Evolutionary conservation across 176 grass and related monocot species (phyloP), one percentile per base, ranked within the genome.

Genomic region (Oryza glaberrima): DNA sequence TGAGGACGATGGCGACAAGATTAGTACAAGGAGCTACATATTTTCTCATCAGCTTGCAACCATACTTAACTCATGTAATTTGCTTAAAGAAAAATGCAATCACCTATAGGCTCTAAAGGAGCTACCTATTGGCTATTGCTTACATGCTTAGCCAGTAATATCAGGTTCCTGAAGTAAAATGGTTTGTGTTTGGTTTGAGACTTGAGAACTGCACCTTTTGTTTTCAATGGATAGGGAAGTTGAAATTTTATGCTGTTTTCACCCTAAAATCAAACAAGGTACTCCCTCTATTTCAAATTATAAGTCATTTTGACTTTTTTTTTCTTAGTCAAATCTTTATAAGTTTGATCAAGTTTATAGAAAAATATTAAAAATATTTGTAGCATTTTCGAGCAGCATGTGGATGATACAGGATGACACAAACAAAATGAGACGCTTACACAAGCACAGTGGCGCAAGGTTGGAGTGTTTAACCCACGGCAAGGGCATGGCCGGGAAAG

Each of bases 361-460:
- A 32, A 32, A 32, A 32, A 32, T 32, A 32, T 26, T 26, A 26
- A 26, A 26, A 26, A 26, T 26, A 26, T 26, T 26, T 26, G 26
- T 32, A 32, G 2, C 28, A 28, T 28, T 28, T 28, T 28, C 28
- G 56, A 71, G 35, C 71, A 75, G 45, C 45, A 44, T 48, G 48
- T 70, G 61, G 82, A n/a, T 32, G 66, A 38, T 48, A 74, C 16
- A 46, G 82, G 15, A 63, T 58, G 23, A 60, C 28, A 28, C 28
- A 28, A 28, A 28, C 78, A 69, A 46, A 94, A 28, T 65, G 61
- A 77, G 63, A 85, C 73, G 16, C 65, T 26, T 38, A 73, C 77
- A 26, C 30, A 78, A 74, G 75, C 70, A 75, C 58, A 36, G 30
- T 26, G 72, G 58, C 70, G 32, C 72, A 84, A 65, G 45, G 47